Evolutionary conservation across 768 basidiomycete genomes (phyloP), one percentile per base, ranked within the genome.

Genomic region (Mycena galopus): DNA sequence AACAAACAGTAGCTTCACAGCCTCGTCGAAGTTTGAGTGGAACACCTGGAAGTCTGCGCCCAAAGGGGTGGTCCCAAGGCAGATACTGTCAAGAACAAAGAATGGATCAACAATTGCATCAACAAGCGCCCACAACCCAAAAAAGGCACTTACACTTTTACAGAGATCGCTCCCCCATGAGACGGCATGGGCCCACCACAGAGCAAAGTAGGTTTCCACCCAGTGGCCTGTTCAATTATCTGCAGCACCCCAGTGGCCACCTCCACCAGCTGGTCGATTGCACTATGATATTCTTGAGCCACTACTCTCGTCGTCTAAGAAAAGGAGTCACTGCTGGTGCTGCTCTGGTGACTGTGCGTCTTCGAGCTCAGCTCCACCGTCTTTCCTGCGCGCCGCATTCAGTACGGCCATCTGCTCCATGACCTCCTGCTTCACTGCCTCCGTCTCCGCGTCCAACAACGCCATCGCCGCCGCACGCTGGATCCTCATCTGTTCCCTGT

Each of bases 101-200:
- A 35, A 6, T 12, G 12, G 6, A n/a, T n/a, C n/a, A 10, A 39
- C 12, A 3, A 10, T 3, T 39, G 14, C 7, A 16, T 19, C 3
- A 17, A 30, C 29, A 17, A 30, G 29, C 27, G 6, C 53, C 53
- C 53, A 55, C 53, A 27, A 17, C 53, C 53, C 2, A 30, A 51
- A 23, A n/a, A n/a, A n/a, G 47, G 62, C n/a, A 53, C 42, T 51
- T 53, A 64, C 62, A 27, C 19, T 12, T 64, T 64, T 4, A 27
- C 53, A 10, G 62, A 64, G 0, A 64, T 53, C 21, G 23, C n/a
- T 4, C 62, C 62, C 2, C 62, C 50, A 2, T 50, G 47, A 14
- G 14, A 11, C 21, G 62, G 62, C 50, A 51, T 64, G 0, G 62
- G 62, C 2, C 62, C 62, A 0, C 62, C 62, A 0, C 23, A 4